Conservation (phyloP, 2,329 filamentous ascomycete genomes). For the Pseudogymnoascus sp. region DNA sequence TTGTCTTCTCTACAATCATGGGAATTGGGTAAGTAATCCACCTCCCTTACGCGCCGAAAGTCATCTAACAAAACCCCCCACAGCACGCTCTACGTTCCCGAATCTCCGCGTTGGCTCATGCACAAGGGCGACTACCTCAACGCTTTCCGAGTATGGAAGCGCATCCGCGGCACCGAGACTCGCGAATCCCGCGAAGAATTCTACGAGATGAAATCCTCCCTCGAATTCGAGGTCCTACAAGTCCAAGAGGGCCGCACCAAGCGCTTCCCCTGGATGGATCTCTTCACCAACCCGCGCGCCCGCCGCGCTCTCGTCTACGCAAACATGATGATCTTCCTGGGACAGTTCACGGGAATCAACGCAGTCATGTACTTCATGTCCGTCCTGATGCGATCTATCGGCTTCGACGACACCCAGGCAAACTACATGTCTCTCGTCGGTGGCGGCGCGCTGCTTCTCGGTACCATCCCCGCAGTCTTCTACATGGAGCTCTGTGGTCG, state of each 20-base stretch:
- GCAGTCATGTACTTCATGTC: slow-evolving; percentile 68
- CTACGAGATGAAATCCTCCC: slow-evolving; percentile 61
- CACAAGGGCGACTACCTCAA: slow-evolving; percentile 55
- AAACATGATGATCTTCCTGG: slow-evolving; percentile 62
- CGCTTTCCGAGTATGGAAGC: slow-evolving; percentile 64
- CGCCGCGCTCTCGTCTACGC: slow-evolving; percentile 59
- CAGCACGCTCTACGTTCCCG: slow-evolving; percentile 61
- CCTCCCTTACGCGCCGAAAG: neutral
- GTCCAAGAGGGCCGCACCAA: slow-evolving; percentile 44
- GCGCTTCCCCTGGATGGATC: slow-evolving; percentile 63
- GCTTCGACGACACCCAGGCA: slow-evolving; percentile 52
- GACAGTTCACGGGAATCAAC: slow-evolving; percentile 65
- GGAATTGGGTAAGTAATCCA: slow-evolving; percentile 21
- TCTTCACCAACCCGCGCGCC: slow-evolving; percentile 63
- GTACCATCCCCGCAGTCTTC: slow-evolving; percentile 60
- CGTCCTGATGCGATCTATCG: slow-evolving; percentile 58
- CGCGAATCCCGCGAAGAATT: slow-evolving; percentile 60
- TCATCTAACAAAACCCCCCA: neutral
- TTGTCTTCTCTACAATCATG: slow-evolving; percentile 61
- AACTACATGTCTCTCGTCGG: slow-evolving; percentile 73
- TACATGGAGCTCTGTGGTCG: slow-evolving; percentile 67
- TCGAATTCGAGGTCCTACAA: slow-evolving; percentile 48
- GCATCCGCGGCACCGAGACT: slow-evolving; percentile 54
- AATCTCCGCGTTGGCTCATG: slow-evolving; percentile 62
- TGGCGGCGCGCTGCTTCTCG: slow-evolving; percentile 58